A percentile compares a stretch with the other conserved stretches of the same genome.
These are phyloP conservation scores for Colletotrichum kahawae DNA, from an alignment of 2,329 filamentous ascomycete genomes.

Conservation along the genomic window DNA sequence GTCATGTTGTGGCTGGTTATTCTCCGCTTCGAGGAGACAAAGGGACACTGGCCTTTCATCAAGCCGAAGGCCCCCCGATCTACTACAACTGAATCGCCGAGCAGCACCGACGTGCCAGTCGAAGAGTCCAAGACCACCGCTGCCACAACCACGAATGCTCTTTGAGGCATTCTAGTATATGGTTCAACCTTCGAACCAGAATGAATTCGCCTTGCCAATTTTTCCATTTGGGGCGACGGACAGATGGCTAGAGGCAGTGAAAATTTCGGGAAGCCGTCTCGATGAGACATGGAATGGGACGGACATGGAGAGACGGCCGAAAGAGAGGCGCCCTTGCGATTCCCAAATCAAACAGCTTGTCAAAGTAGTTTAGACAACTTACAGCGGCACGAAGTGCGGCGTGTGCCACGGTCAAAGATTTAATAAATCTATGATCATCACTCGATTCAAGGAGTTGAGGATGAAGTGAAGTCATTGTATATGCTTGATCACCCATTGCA, in stretches of 20 bases:
- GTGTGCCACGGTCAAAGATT: fast-evolving
- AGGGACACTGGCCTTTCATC: constrained; percentile 52
- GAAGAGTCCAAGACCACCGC: neutral
- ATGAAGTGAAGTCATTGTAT: neutral
- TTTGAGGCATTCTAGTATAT: neutral
- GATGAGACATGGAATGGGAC: neutral
- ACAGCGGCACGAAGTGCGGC: fast-evolving
- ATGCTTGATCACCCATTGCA: neutral
- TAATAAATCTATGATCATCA: neutral
- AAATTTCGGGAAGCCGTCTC: neutral
- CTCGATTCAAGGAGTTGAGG: neutral
- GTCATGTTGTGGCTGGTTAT: constrained; percentile 69
- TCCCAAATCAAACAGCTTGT: neutral
- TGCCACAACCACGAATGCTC: neutral
- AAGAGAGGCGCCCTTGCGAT: fast-evolving
- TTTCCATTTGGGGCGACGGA: neutral
- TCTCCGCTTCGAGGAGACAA: constrained; percentile 71
- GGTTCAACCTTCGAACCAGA: neutral
- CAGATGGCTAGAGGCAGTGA: fast-evolving
- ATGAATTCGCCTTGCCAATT: fast-evolving
- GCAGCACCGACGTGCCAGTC: neutral
- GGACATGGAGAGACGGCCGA: neutral
- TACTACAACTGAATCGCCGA: neutral
- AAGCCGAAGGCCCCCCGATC: constrained; percentile 34
- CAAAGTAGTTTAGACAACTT: neutral